Base-by-base conservation (phyloP, 768 basidiomycete species). In the Suillus subluteus region DNA sequence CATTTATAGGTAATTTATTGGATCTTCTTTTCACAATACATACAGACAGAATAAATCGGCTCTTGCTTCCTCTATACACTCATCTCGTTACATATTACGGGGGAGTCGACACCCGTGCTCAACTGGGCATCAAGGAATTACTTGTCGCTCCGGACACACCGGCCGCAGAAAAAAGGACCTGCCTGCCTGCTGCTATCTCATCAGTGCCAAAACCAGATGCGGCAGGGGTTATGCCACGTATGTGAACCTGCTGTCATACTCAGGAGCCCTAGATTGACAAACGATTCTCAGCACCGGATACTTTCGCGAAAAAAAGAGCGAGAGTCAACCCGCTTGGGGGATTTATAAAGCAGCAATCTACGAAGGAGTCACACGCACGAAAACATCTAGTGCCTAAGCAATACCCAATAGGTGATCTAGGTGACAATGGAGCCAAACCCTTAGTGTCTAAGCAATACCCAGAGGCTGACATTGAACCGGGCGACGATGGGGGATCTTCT, bases 221-320 rank as follows among this genome's bases (percentile, higher is more conserved):
- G 11, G 64, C 76, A 21, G 66, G 71, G 16, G 70, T 72, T 3
- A 83, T 82, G 82, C 78, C 77, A 64, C 81, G 82, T 83, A 74
- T 69, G 78, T 71, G 66, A 67, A 35, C 48, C 67, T 55, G 66
- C 66, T 54, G 64, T 38, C 18, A 55, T 21, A 7, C 16, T 52
- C 54, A 55, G 37, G 30, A 58, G 41, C 7, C 40, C 52, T 43
- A 4, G 1, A 43, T 43, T 44, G 54, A 63, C 71, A 41, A 73
- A 66, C n/a, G 23, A 67, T 66, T 56, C 52, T n/a, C 68, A 83
- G 82, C 82, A 2, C 82, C 82, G 1, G 79, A 80, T 66, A 77
- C 73, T 6, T 80, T 78, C 70, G 72, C 75, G 52, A 66, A 69
- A 69, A 72, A 66, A 18, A 3, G 26, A 43, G 40, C 11, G 8